phyloP scores from a whole-genome alignment of 805 yeast species.

The Cyberlindnera euphorbiiphila region DNA sequence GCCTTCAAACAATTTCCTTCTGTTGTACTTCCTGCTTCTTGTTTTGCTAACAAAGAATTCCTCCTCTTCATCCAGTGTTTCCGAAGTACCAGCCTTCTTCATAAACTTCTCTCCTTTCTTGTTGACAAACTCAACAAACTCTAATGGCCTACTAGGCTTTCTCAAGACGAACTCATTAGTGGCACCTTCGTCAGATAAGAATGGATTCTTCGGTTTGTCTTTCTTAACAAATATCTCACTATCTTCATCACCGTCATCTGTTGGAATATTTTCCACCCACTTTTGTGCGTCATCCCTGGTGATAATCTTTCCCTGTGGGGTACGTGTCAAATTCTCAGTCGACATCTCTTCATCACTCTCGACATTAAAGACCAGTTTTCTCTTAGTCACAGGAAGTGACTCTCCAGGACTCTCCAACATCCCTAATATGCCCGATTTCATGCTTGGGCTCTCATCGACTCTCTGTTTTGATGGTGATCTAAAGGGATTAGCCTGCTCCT shows the following conservation, averaged over 20 bases:
- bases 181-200: conserved; percentile 9
- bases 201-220: conserved; percentile 22
- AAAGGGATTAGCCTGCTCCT: conserved; percentile 7
- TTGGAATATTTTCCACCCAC: conserved; percentile 31
- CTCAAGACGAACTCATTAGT: conserved; percentile 13
- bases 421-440: neutral
- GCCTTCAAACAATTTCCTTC: conserved; percentile 28
- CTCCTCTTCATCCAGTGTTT: conserved; percentile 5
- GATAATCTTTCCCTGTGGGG: conserved; percentile 35
- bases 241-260: conserved; percentile 16
- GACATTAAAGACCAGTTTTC: conserved; percentile 14
- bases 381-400: conserved; percentile 7
- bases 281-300: conserved; percentile 30
- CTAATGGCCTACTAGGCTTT: conserved; percentile 19
- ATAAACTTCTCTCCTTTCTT: conserved; percentile 32
- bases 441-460: conserved; percentile 8
- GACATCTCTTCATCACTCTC: conserved; percentile 17
- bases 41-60: conserved; percentile 2
- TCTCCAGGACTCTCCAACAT: conserved; percentile 9
- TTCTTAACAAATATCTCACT: conserved; percentile 20
- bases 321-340: conserved; percentile 16
- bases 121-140: conserved; percentile 30
- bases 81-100: conserved; percentile 14
- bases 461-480: conserved; percentile 13
- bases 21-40: conserved; percentile 16